Evolutionary conservation across 2,329 filamentous ascomycete genomes (phyloP).

Genomic region (Dothiorella sarmentorum): DNA sequence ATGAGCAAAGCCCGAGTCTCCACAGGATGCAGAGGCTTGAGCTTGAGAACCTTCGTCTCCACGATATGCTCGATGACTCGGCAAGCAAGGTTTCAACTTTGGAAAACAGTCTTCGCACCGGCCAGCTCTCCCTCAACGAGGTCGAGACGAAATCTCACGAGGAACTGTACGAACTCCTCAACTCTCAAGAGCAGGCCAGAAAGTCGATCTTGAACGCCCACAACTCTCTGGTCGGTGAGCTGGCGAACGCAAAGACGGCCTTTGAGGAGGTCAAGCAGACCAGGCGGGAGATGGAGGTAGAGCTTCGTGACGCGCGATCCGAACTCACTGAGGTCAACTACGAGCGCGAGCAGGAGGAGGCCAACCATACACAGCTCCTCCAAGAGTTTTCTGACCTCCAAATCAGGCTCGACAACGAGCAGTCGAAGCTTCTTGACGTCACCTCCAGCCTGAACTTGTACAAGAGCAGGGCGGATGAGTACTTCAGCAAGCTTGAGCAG

Average conservation of each 20-base stretch:
- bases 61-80: slow-evolving; percentile 93
- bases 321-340: slow-evolving; percentile 77
- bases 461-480: slow-evolving; percentile 89
- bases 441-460: slow-evolving; percentile 81
- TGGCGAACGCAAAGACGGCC: slow-evolving; percentile 80
- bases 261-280: slow-evolving; percentile 84
- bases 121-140: slow-evolving; percentile 84
- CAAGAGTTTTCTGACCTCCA: slow-evolving; percentile 93
- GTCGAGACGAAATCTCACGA: slow-evolving; percentile 92
- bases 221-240: slow-evolving; percentile 78
- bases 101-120: slow-evolving; percentile 81
- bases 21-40: slow-evolving; percentile 87
- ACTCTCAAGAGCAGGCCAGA: slow-evolving; percentile 86
- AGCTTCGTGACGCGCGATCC: slow-evolving; percentile 77
- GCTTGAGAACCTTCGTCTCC: slow-evolving; percentile 83
- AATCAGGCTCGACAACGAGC: slow-evolving; percentile 85
- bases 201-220: slow-evolving; percentile 78
- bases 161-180: slow-evolving; percentile 87
- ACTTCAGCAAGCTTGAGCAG: slow-evolving; percentile 95
- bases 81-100: slow-evolving; percentile 85
- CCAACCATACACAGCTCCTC: slow-evolving; percentile 82
- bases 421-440: slow-evolving; percentile 79
- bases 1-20: slow-evolving; percentile 75
- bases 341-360: slow-evolving; percentile 79
- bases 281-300: slow-evolving; percentile 75